Evolutionary conservation across 1,284 basidiomycete genomes (phyloP).

Genomic region (Trichosporon ovoides): DNA sequence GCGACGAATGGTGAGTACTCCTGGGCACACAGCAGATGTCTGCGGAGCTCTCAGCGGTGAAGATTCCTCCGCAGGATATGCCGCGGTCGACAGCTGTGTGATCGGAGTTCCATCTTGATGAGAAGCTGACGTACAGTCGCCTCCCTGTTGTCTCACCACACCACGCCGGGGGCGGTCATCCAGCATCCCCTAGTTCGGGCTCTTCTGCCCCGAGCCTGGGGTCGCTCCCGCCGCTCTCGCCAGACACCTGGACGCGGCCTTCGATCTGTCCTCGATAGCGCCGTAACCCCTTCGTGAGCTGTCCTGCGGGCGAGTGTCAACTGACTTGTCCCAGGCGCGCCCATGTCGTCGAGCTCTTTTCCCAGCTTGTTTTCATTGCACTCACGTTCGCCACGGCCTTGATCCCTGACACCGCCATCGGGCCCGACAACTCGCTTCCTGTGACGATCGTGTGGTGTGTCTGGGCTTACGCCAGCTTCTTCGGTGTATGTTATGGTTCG

Average conservation of each 20-base stretch:
- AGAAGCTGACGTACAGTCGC: conserved; percentile 9
- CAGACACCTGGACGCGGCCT: conserved; percentile 6
- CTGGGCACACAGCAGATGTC: background rate
- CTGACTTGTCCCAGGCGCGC: conserved; percentile 12
- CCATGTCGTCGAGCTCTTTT: conserved; percentile 19
- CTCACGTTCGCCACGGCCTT: conserved; percentile 21
- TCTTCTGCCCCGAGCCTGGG: conserved; percentile 19
- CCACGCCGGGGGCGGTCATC: conserved; percentile 20
- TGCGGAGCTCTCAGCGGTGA: no score
- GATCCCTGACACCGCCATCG: conserved; percentile 18
- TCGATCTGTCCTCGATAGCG: conserved; percentile 12
- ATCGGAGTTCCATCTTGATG: background rate
- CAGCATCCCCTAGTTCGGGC: conserved; percentile 21
- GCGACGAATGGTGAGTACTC: conserved; percentile 13
- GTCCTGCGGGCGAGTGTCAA: background rate
- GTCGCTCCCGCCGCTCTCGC: conserved; percentile 9
- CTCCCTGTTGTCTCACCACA: conserved; percentile 20
- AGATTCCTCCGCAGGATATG: no score
- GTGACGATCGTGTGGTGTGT: conserved; percentile 18
- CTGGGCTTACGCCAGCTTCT: conserved; percentile 17
- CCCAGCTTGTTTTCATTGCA: conserved; percentile 16
- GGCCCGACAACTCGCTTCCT: conserved; percentile 11
- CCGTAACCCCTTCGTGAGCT: conserved; percentile 19
- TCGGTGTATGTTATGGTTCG: conserved; percentile 7
- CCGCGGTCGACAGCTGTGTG: background rate